Conservation (phyloP, 163 green algal species). For the Botryococcus braunii region DNA sequence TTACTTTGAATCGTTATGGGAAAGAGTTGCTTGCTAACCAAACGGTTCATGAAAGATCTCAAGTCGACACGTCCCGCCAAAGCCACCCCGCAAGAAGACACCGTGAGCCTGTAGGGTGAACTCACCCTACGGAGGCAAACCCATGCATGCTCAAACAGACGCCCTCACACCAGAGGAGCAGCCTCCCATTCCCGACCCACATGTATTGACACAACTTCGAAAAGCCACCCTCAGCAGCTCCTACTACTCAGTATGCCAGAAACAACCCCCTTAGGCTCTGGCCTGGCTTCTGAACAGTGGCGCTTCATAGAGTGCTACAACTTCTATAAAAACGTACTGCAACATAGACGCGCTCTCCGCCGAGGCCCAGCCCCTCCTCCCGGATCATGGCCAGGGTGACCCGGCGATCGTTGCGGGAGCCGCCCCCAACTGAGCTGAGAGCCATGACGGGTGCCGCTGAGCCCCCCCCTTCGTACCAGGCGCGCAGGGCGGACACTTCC, state of each 20-base stretch:
- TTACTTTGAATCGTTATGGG: background rate
- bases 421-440: constrained; percentile 45
- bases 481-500: constrained; percentile 49
- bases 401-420: constrained; percentile 49
- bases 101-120: too few species aligned
- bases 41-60: too few species aligned
- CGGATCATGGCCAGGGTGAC: constrained; percentile 53
- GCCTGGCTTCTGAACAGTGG: too few species aligned
- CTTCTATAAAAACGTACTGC: background rate
- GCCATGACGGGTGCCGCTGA: constrained; percentile 21
- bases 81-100: too few species aligned
- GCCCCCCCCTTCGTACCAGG: constrained; percentile 70
- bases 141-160: too few species aligned
- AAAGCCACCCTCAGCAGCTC: background rate
- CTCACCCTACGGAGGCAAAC: too few species aligned
- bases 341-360: constrained; percentile 53
- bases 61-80: too few species aligned
- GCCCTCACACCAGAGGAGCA: too few species aligned
- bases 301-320: background rate
- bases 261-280: too few species aligned
- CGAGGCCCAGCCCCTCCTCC: constrained; percentile 65
- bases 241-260: background rate
- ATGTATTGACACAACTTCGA: background rate
- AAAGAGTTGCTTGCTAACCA: too few species aligned
- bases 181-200: too few species aligned